Conservation (phyloP, 306 rosid species). For the Psophocarpus tetragonolobus region DNA sequence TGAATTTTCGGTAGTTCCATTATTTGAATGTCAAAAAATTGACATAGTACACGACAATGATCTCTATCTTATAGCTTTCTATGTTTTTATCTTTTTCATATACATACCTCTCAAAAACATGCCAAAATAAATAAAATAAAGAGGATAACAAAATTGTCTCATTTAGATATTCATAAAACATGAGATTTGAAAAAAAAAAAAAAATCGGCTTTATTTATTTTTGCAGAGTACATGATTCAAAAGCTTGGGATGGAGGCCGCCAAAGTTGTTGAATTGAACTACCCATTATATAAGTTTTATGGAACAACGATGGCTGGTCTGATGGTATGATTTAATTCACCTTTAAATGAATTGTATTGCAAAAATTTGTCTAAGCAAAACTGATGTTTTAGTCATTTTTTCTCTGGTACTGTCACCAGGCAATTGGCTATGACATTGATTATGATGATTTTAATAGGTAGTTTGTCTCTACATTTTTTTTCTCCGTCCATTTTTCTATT, state of each 20-base stretch:
- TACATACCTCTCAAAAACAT: background rate
- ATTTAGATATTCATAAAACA: background rate
- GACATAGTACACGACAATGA: background rate
- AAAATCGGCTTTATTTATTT: background rate
- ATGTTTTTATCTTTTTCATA: background rate
- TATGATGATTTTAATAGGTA: slow-evolving; percentile 76
- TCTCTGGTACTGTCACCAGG: slow-evolving; percentile 50
- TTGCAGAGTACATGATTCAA: slow-evolving; percentile 64
- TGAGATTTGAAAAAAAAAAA: too few species aligned
- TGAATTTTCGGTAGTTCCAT: background rate
- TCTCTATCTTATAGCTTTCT: background rate
- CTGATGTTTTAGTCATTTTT: background rate
- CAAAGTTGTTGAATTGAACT: slow-evolving; percentile 55
- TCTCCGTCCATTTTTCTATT: background rate
- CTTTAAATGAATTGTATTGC: background rate
- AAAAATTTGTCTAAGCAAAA: background rate
- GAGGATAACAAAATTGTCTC: background rate
- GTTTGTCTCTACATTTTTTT: background rate
- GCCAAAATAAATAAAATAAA: background rate
- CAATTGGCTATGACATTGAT: slow-evolving; percentile 70
- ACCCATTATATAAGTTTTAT: slow-evolving; percentile 65
- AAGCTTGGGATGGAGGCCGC: slow-evolving; percentile 72
- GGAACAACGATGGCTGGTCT: slow-evolving; percentile 98
- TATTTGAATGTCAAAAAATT: background rate
- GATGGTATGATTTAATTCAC: slow-evolving; percentile 47